These are phyloP conservation scores for Syncephalastrum racemosum DNA, from an alignment of 371 early-diverging fungal genomes.

Conservation along the genomic window DNA sequence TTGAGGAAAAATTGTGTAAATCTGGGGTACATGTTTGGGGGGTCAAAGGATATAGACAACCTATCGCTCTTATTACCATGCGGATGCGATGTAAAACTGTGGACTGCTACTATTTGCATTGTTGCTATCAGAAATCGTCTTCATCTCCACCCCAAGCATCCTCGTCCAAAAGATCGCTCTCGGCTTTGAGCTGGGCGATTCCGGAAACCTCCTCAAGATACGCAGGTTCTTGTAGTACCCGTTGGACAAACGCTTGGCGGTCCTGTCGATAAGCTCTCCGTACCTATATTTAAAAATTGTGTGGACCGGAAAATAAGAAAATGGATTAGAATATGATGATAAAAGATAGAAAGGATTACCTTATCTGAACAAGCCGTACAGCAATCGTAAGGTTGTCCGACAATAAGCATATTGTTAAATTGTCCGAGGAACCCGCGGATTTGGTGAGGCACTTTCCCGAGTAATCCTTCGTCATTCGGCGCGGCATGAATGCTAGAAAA, in stretches of 20 bases:
- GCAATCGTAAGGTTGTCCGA: conserved; percentile 82
- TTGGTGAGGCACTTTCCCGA: conserved; percentile 89
- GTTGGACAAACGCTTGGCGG: conserved; percentile 71
- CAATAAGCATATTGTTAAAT: conserved; percentile 80
- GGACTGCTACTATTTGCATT: too few relatives aligned
- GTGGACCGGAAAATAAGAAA: conserved; percentile 1
- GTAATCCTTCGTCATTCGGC: conserved; percentile 26
- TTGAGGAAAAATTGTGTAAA: too few relatives aligned
- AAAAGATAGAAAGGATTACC: conserved; percentile 28
- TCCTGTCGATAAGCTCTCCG: conserved; percentile 61
- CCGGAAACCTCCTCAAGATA: conserved; percentile 86
- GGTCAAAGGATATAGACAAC: too few relatives aligned
- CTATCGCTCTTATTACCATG: too few relatives aligned
- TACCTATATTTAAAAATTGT: conserved; percentile 30
- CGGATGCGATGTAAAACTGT: too few relatives aligned
- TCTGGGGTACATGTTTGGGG: too few relatives aligned
- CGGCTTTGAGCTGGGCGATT: conserved; percentile 68
- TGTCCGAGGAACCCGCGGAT: conserved; percentile 88
- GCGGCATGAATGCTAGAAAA: conserved; percentile 32
- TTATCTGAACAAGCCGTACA: conserved; percentile 91
- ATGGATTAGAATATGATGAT: not conserved
- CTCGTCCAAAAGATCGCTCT: conserved; percentile 63
- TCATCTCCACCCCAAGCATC: conserved; percentile 63
- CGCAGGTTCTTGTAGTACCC: conserved; percentile 69
- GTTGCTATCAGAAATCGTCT: conserved; percentile 33